Conservation (phyloP, 208 protist species). For the Leishmania braziliensis region DNA sequence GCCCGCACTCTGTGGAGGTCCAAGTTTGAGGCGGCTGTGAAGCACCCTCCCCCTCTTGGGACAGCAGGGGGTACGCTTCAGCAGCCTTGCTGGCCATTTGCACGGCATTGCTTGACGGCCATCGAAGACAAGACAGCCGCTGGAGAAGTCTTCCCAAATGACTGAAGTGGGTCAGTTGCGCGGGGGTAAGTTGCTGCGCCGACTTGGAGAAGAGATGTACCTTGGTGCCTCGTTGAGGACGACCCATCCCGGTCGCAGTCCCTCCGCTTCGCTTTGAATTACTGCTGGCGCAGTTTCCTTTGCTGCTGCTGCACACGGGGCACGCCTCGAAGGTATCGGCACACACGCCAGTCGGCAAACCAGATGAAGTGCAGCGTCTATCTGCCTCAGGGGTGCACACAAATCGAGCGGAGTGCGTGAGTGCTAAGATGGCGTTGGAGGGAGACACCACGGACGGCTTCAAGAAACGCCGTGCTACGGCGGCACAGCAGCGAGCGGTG, state of each 20-base stretch:
- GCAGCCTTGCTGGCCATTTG: background rate
- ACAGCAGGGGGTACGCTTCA: background rate
- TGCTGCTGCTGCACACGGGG: background rate
- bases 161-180: conserved; percentile 24
- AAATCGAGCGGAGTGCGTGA: background rate
- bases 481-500: background rate
- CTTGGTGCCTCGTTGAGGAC: background rate
- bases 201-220: conserved; percentile 9
- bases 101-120: background rate
- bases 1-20: background rate
- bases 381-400: background rate
- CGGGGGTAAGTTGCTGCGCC: conserved; percentile 3
- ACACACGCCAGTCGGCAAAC: background rate
- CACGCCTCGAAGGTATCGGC: background rate
- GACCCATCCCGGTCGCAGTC: background rate
- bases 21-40: background rate
- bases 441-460: background rate
- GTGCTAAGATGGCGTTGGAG: background rate
- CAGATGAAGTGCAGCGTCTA: background rate
- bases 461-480: background rate
- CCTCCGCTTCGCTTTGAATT: background rate
- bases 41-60: background rate
- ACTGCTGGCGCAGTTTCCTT: background rate
- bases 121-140: conserved; percentile 5
- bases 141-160: conserved; percentile 22